Percentiles rank a stretch among this genome's conserved stretches.
Evolutionary conservation across 75 land plant species (phyloP).

Genomic region (Pseudotsuga menziesii): DNA sequence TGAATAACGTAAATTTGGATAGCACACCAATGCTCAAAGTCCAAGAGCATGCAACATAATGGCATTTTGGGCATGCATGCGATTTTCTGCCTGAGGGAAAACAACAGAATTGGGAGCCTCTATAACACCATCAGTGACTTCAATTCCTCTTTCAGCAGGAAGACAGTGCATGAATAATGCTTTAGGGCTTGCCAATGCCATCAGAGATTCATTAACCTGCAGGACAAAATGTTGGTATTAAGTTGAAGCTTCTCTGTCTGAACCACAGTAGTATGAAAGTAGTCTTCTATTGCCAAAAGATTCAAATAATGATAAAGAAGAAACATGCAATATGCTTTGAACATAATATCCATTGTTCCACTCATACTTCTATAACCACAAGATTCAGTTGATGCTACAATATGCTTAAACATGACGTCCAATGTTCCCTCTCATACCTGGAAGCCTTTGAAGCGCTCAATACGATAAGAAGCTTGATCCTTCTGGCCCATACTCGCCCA

Average conservation of each 20-base stretch:
- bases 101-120: constrained; percentile 93
- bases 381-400: not conserved
- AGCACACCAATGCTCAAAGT: no score
- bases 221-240: not conserved
- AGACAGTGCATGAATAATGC: constrained; percentile 97
- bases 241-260: not conserved
- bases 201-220: constrained; percentile 87
- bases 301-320: not conserved
- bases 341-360: not conserved
- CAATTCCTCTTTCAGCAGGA: constrained; percentile 95
- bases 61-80: constrained; percentile 99
- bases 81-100: constrained; percentile 95
- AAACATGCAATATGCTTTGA: not conserved
- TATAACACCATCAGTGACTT: constrained; percentile 88
- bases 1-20: no score
- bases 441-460: constrained; percentile 81
- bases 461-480: constrained; percentile 82
- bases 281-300: not conserved
- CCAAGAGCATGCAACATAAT: constrained; percentile 81
- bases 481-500: constrained; percentile 99
- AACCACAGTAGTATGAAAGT: not conserved
- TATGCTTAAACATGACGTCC: not conserved
- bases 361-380: not conserved
- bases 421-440: constrained; percentile 48
- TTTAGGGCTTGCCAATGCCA: constrained; percentile 85